Base-by-base conservation (phyloP, 345 rosid species). In the Aquilaria sinensis region DNA sequence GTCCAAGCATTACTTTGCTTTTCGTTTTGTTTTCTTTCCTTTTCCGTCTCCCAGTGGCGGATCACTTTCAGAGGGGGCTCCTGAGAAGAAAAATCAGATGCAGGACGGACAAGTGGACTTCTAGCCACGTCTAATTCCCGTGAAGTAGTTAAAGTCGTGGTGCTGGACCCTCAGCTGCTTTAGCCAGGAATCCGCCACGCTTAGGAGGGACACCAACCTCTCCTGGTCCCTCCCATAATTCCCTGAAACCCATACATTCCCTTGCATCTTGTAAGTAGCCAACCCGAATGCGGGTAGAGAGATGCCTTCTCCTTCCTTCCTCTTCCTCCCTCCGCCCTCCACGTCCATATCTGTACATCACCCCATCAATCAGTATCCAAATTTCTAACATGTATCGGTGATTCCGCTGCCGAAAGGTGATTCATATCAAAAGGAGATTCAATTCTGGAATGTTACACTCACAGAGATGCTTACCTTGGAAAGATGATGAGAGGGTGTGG, bases 211-310 rank as follows among this genome's bases (percentile, higher is more conserved):
- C 45, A 62, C 61, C 41, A 95, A 77, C 78, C 89, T 81, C 5
- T 89, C 97, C 51, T 84, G 96, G 87, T 85, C 98, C 81, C 74
- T 71, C 3, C 97, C 96, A 48, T 65, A 65, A 48, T 91, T 84
- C 57, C 87, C 96, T 1, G 90, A 77, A 45, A 84, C 79, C 99
- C 99, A 95, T 67, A 95, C 85, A 46, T 80, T 79, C 47, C 99
- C 98, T 78, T 91, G 98, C 98, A 95, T 89, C 82, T 95, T 95
- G 85, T 95, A 95, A 55, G 96, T 95, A 12, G 98, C 97, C 78
- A 95, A 64, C 6, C 98, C 99, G n/a, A 95, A 95, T 56, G 98
- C 80, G 37, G 79, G 79, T 12, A 95, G 75, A n/a, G 87, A 74
- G 55, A 87, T 72, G 43, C 76, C 77, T 65, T 89, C 96, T 41